phyloP scores from a whole-genome alignment of 371 early-diverging fungal species.

The Blyttiomyces sp. region DNA sequence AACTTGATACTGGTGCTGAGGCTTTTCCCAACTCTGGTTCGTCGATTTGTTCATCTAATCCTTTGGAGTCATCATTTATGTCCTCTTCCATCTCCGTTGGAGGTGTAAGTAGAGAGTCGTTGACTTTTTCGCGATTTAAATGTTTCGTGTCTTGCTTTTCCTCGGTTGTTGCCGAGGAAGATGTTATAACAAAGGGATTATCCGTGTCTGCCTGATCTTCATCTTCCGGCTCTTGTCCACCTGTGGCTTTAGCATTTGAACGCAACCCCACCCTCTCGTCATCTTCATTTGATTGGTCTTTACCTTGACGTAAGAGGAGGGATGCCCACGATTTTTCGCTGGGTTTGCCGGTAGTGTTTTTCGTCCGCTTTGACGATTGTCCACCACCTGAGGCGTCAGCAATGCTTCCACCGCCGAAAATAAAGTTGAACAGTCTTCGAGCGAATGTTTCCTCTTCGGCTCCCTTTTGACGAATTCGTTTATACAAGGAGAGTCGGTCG shows the following conservation, averaged over 20 bases:
- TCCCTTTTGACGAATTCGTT: conserved; percentile 29
- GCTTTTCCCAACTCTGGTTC: conserved; percentile 11
- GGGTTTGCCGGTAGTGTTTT: too few relatives aligned
- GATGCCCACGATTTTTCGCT: not conserved
- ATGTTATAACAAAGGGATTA: too few relatives aligned
- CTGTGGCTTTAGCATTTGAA: not conserved
- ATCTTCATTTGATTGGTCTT: not conserved
- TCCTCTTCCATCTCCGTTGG: not conserved
- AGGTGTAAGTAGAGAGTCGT: not conserved
- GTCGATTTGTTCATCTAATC: not conserved
- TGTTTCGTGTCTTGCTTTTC: not conserved
- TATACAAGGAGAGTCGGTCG: conserved; percentile 41
- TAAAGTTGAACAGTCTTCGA: conserved; percentile 21
- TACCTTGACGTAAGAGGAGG: not conserved
- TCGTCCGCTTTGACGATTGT: too few relatives aligned
- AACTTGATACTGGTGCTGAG: conserved; percentile 28
- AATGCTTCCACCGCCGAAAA: conserved; percentile 3
- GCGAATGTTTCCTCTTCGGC: conserved; percentile 26
- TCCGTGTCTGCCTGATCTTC: not conserved
- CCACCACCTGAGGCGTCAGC: not conserved
- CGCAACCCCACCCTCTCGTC: not conserved
- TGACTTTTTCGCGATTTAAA: too few relatives aligned
- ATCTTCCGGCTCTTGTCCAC: not conserved
- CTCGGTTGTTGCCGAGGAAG: not conserved
- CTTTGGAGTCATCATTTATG: not conserved